Base-by-base conservation (phyloP, 2,329 filamentous ascomycete genomes). In the Botrytis hyacinthi region DNA sequence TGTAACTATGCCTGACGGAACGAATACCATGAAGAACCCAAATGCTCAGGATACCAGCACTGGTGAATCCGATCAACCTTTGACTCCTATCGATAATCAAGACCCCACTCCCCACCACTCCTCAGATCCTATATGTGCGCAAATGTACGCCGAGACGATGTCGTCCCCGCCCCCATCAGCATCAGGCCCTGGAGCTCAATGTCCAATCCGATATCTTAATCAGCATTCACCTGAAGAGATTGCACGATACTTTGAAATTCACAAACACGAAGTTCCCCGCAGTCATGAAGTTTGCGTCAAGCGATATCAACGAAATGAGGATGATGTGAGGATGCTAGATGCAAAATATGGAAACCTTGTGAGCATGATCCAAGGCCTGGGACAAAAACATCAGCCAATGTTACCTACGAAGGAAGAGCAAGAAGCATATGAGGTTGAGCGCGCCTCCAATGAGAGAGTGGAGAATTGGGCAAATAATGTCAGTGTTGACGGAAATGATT, bases 191-290 rank as follows among this genome's bases (percentile, higher is more conserved):
- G 84, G 86, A 29, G 85, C 89, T 73, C 94, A 94, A 80, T 98
- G 95, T 82, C 95, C 95, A 4, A 98, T 98, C 74, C 92, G 95
- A 66, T 98, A 92, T 83, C 86, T 98, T 80, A 92, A 98, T 82
- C 92, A 97, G 81, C 95, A 97, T 80, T 94, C 94, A 3, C 93
- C 95, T 2, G 93, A 97, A 84, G 95, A 98, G 81, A 91, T 98
- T 75, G 95, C 95, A 22, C 90, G 92, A 79, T 98, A 97, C 82
- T 94, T 98, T 80, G 93, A 98, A 82, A 94, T 91, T 70, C 95
- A 98, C 84, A 98, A 98, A 82, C 95, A 98, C 83, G 93, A 97
- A 82, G 88, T 98, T 71, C 95, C 95, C 16, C 90, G 95, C 78
- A 98, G 94, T 81, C 95, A 98, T 83, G 94, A 97, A 81, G 89